Conservation (phyloP, 495 filamentous ascomycete species). For the Corynascus novoguineensis region DNA sequence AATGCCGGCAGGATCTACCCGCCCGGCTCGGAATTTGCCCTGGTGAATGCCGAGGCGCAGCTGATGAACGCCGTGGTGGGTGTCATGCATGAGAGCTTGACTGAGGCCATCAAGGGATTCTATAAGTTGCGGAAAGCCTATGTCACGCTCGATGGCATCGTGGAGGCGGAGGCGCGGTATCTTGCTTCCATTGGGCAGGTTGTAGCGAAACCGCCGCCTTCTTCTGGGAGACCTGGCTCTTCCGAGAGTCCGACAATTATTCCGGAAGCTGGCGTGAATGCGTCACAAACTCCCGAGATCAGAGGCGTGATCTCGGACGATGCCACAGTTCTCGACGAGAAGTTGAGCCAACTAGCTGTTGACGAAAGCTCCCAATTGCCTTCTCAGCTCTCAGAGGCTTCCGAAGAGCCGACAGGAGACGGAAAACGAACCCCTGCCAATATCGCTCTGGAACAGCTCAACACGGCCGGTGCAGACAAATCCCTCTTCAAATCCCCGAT, state of each 20-base stretch:
- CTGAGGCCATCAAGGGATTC: slow-evolving; percentile 85
- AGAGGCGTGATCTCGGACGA: not conserved
- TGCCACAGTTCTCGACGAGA: slow-evolving; percentile 16
- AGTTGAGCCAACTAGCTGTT: slow-evolving; percentile 17
- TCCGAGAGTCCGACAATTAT: slow-evolving; percentile 27
- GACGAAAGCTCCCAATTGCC: not conserved
- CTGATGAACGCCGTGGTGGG: slow-evolving; percentile 85
- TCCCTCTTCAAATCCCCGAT: slow-evolving; percentile 60
- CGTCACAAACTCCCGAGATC: slow-evolving; percentile 21
- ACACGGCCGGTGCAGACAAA: slow-evolving; percentile 30
- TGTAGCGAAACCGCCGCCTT: not conserved
- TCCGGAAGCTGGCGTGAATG: slow-evolving; percentile 28
- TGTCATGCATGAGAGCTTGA: slow-evolving; percentile 87
- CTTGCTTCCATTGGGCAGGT: slow-evolving; percentile 24
- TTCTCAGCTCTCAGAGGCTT: not conserved
- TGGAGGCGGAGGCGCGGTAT: slow-evolving; percentile 42
- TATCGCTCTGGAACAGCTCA: slow-evolving; percentile 13
- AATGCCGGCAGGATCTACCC: slow-evolving; percentile 54
- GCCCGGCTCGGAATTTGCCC: slow-evolving; percentile 75
- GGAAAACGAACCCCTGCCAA: slow-evolving; percentile 1
- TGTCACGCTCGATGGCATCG: slow-evolving; percentile 71
- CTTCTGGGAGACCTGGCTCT: slow-evolving; percentile 16
- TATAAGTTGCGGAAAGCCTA: slow-evolving; percentile 92
- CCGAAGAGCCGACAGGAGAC: not conserved
- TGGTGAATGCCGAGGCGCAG: slow-evolving; percentile 70